Conservation (phyloP, 768 basidiomycete species). For the Tricholoma sp. region DNA sequence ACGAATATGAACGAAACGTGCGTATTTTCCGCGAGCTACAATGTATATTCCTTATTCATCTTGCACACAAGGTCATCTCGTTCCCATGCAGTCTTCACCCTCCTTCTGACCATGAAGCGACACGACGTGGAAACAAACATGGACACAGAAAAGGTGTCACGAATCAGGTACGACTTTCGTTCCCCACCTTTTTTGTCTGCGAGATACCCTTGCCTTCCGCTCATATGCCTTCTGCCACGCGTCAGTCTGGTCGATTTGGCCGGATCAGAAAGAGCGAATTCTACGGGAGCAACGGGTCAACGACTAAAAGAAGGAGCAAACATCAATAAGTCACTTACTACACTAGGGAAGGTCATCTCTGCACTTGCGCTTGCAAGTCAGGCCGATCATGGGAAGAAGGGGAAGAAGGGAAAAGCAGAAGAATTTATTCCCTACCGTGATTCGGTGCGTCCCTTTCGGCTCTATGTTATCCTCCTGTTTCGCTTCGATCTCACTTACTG, state of each 20-base stretch:
- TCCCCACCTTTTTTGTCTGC: constrained; percentile 1
- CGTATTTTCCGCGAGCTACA: constrained; percentile 4
- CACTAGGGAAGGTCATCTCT: constrained; percentile 96
- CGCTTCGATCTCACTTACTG: background rate
- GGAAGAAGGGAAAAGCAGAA: constrained; percentile 84
- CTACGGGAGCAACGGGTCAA: constrained; percentile 95
- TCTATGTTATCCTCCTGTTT: constrained; percentile 6
- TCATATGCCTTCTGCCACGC: constrained; percentile 9
- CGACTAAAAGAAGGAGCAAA: constrained; percentile 97
- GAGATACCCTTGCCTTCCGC: background rate
- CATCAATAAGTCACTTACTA: constrained; percentile 98
- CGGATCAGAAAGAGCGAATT: constrained; percentile 95
- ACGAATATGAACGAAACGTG: constrained; percentile 99
- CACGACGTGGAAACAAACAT: constrained; percentile 82
- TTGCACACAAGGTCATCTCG: constrained; percentile 68
- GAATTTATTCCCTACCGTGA: constrained; percentile 98
- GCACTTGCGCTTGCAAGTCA: constrained; percentile 73
- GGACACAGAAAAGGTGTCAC: constrained; percentile 97
- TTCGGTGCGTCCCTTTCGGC: constrained; percentile 53
- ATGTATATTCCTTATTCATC: constrained; percentile 2
- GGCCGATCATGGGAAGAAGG: constrained; percentile 65
- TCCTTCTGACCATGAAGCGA: constrained; percentile 88
- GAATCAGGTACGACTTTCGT: constrained; percentile 65
- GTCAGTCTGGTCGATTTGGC: constrained; percentile 89
- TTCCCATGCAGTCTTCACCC: constrained; percentile 97